These are phyloP conservation scores for Vanrija humicola DNA, from an alignment of 1,284 basidiomycete species.

Conservation along the genomic window DNA sequence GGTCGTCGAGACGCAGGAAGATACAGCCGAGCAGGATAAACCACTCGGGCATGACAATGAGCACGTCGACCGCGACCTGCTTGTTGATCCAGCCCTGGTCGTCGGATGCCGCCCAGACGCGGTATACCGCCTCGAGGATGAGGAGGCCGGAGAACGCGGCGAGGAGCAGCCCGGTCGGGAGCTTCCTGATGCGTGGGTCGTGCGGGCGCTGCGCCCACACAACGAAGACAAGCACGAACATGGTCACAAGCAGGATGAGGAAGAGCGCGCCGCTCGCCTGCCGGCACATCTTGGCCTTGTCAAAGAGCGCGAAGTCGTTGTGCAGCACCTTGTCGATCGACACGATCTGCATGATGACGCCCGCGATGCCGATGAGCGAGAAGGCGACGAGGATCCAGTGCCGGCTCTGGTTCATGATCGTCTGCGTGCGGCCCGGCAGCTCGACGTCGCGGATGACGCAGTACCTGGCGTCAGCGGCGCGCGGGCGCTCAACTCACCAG, in stretches of 20 bases:
- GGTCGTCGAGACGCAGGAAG: too few species aligned
- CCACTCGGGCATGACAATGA: background rate
- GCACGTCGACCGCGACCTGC: background rate
- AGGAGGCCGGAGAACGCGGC: background rate
- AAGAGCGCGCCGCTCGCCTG: slow-evolving; percentile 7
- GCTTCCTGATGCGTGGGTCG: background rate
- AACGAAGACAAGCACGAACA: background rate
- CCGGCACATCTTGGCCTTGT: background rate
- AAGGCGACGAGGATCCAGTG: slow-evolving; percentile 1
- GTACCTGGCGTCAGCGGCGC: background rate
- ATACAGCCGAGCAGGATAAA: background rate
- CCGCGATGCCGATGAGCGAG: slow-evolving; percentile 6
- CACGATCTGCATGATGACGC: slow-evolving; percentile 9
- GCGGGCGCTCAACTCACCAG: background rate
- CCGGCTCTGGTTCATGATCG: background rate
- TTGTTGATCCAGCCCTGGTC: background rate
- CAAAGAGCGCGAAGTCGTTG: background rate
- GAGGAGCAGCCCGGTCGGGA: too few species aligned
- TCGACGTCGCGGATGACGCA: slow-evolving; percentile 1
- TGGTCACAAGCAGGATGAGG: background rate
- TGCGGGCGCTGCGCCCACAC: background rate
- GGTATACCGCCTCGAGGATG: slow-evolving; percentile 7
- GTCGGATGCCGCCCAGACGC: slow-evolving; percentile 1
- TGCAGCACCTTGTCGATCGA: background rate
- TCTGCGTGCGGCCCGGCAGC: background rate